Percentiles rank a stretch among this genome's conserved stretches.
phyloP scores from a whole-genome alignment of 2,329 filamentous ascomycete species.

The Cryphonectria nitschkei region DNA sequence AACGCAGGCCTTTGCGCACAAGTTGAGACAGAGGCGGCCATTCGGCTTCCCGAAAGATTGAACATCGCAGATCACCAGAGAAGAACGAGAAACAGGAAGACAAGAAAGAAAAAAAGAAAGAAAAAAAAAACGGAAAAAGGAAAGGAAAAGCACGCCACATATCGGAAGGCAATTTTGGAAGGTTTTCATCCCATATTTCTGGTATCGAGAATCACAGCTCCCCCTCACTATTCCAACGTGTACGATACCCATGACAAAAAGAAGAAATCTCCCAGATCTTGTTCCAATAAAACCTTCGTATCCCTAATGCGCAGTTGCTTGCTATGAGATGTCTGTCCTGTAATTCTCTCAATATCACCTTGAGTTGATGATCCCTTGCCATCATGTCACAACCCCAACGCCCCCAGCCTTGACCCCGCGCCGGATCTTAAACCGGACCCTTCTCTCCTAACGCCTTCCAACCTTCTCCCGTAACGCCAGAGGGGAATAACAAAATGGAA shows the following conservation, averaged over 20 bases:
- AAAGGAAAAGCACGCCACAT: neutral
- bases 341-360: neutral
- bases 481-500: neutral
- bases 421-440: neutral
- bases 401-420: neutral
- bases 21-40: neutral
- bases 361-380: neutral
- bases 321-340: slow-evolving; percentile 13
- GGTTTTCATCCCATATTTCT: neutral
- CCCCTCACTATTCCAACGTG: neutral
- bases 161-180: neutral
- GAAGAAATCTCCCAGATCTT: neutral
- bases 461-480: neutral
- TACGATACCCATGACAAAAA: neutral
- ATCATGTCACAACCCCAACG: neutral
- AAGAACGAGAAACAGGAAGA: neutral
- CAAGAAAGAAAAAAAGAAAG: too few species aligned
- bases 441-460: neutral
- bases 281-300: neutral
- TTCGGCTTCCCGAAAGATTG: neutral
- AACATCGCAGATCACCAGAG: neutral
- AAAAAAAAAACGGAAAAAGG: neutral
- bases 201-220: slow-evolving; percentile 1
- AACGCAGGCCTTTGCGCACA: neutral
- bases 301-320: neutral